phyloP scores from a whole-genome alignment of 768 basidiomycete species.

The Chlorophyllum brunneum region DNA sequence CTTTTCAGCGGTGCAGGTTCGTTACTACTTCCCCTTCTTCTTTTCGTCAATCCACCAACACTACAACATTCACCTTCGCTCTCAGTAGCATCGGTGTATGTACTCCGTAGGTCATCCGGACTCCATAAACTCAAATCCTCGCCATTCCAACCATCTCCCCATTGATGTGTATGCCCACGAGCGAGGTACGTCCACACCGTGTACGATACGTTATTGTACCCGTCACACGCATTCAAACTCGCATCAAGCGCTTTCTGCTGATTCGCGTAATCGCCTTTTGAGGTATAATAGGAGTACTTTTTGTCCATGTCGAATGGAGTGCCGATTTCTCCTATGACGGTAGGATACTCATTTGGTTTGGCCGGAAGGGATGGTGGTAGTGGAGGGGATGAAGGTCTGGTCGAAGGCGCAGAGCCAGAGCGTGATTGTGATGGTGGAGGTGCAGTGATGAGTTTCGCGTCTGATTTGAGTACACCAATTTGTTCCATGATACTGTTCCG shows the following conservation, averaged over 20 bases:
- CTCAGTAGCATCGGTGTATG: background rate
- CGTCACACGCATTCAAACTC: conserved; percentile 75
- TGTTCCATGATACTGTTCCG: conserved; percentile 80
- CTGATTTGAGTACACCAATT: conserved; percentile 71
- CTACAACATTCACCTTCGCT: background rate
- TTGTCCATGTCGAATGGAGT: conserved; percentile 93
- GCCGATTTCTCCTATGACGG: conserved; percentile 94
- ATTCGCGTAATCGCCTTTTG: conserved; percentile 65
- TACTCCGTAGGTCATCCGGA: conserved; percentile 52
- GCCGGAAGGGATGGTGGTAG: background rate
- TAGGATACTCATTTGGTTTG: conserved; percentile 54
- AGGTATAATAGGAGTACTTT: conserved; percentile 65
- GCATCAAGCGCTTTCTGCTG: conserved; percentile 90
- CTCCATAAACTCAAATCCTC: conserved; percentile 94
- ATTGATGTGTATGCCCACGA: conserved; percentile 71
- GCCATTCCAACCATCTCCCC: conserved; percentile 97
- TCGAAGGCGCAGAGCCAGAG: no score
- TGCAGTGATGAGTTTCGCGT: conserved; percentile 58
- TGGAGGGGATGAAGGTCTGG: background rate
- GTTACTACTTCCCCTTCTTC: conserved; percentile 14
- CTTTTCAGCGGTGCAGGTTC: conserved; percentile 2
- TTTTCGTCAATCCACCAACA: conserved; percentile 15
- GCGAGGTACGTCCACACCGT: conserved; percentile 89
- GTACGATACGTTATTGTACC: conserved; percentile 68
- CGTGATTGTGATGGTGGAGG: no score